A percentile compares a stretch with the other conserved stretches of the same genome.
phyloP scores from a whole-genome alignment of 2,329 filamentous ascomycete genomes.

The Talaromyces sp. region DNA sequence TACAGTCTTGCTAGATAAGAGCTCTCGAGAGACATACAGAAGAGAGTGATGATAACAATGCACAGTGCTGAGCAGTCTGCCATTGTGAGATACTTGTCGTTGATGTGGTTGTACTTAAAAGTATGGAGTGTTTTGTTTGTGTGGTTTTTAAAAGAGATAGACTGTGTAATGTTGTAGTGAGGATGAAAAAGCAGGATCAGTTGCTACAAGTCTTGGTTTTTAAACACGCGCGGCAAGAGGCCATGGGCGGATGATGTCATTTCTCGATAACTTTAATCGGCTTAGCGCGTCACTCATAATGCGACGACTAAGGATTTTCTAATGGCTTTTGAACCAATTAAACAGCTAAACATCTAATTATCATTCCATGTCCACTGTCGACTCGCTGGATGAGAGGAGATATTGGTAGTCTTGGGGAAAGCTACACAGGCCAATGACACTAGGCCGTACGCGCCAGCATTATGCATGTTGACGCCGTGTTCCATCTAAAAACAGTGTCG shows the following conservation, averaged over 20 bases:
- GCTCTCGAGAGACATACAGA: conserved; percentile 25
- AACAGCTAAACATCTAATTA: background rate
- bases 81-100: no score
- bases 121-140: no score
- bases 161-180: background rate
- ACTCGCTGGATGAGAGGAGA: background rate
- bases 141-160: background rate
- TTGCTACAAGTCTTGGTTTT: background rate
- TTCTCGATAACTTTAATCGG: background rate
- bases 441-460: background rate
- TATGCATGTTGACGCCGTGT: background rate
- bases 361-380: background rate
- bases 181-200: background rate
- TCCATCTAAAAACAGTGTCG: background rate
- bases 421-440: background rate
- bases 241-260: background rate
- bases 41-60: conserved; percentile 42
- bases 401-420: background rate
- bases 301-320: background rate
- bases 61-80: conserved; percentile 9
- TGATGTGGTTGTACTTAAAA: no score
- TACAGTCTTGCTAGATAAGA: background rate
- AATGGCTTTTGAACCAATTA: background rate
- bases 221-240: background rate
- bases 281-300: background rate